Evolutionary conservation across 495 filamentous ascomycete species (phyloP), one percentile per base, ranked within the genome.

Genomic region (Penicillium herquei): DNA sequence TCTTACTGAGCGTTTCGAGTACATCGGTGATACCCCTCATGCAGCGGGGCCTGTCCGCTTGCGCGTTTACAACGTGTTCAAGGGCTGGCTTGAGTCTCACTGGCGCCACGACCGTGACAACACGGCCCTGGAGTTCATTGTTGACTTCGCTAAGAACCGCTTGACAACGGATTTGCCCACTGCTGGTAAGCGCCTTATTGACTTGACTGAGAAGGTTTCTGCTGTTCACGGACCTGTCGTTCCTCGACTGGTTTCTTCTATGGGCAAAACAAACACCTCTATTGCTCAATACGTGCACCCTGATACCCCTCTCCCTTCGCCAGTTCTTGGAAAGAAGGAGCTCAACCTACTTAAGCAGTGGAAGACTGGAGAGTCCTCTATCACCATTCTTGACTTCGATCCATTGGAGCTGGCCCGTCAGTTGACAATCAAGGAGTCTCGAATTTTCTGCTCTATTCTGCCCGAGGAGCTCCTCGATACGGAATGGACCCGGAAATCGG

Each of bases 51-150:
- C 92, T 0, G 92, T 98, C 16, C 87, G 92, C 34, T 77, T 98
- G 34, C 84, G 95, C 13, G 91, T 97, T 0, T 98, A 96, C 78
- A 98, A 99, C 67, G 85, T 92, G 39, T 90, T 97, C 78, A 99
- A 99, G 71, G 87, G 87, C 32, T 99, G 95, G 95, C 74, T 99
- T 5, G 95, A 99, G 72, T 92, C 88, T 3, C 91, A 98, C 72
- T 99, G 95, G 95, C 85, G 88, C 26, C 83, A 88, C 55, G 84
- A 90, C 30, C 80, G 84, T 26, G 95, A 99, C 68, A 75, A 78
- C 53, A 79, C 79, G 6, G 91, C 92, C 6, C 76, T 98, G 35
- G 78, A 81, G 0, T 78, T 87, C 46, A 94, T 99, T 56, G 71
- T 84, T 21, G 69, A 79, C 18, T 99, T 99, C 65, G 91, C 94